Conservation (phyloP, 441 rosid genomes). For the Mallotus repandus region DNA sequence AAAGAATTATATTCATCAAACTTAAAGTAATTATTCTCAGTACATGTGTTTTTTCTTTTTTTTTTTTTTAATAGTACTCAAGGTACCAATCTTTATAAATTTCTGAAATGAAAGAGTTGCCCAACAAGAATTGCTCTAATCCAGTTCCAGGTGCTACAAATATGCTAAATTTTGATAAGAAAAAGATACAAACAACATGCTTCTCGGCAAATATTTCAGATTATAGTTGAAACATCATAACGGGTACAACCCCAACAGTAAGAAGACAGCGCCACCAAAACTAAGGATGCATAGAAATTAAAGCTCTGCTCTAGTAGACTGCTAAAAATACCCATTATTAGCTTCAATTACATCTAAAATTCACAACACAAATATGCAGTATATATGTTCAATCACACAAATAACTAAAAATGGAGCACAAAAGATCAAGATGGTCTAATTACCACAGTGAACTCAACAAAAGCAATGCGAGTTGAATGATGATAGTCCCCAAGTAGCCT, state of each 20-base stretch:
- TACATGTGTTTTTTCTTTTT: no score
- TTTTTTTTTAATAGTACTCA: neutral
- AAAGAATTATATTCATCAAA: neutral
- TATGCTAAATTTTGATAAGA: neutral
- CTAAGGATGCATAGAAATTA: neutral
- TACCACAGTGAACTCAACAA: conserved; percentile 90
- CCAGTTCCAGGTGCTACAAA: neutral
- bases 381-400: neutral
- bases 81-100: neutral
- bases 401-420: neutral
- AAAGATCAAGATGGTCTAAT: conserved; percentile 9
- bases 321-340: no score
- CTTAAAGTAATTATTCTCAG: neutral
- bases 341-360: neutral
- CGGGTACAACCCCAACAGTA: neutral
- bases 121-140: neutral
- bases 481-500: conserved; percentile 91
- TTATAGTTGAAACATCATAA: neutral
- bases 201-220: neutral
- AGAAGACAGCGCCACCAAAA: neutral
- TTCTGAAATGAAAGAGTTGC: neutral
- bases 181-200: neutral
- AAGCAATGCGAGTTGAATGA: conserved; percentile 89
- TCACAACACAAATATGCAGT: neutral
- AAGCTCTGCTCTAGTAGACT: neutral